Percentiles rank a stretch among this genome's conserved stretches.
These are phyloP conservation scores for Geotrichum restrictum DNA, from an alignment of 1,139 yeast genomes.

Conservation along the genomic window DNA sequence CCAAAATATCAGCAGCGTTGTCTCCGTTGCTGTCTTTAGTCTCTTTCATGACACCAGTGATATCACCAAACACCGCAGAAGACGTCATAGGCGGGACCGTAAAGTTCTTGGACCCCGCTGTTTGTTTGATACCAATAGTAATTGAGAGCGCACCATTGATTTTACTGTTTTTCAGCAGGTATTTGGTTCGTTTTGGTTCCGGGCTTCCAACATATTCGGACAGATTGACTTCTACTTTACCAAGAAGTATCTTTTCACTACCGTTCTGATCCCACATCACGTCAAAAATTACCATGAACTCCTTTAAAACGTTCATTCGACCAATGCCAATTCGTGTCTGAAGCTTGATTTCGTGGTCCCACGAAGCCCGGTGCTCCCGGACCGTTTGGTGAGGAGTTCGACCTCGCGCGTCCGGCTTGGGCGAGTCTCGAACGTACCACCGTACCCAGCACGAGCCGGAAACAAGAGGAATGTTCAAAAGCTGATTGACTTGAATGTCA, in stretches of 20 bases:
- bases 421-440: constrained; percentile 49
- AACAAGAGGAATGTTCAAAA: constrained; percentile 78
- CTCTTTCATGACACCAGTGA: constrained; percentile 21
- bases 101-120: constrained; percentile 44
- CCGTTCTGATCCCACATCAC: constrained; percentile 39
- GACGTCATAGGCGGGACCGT: constrained; percentile 25
- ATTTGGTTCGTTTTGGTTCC: constrained; percentile 53
- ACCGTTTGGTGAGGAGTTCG: constrained; percentile 46
- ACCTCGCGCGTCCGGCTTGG: constrained; percentile 44
- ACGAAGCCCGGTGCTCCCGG: constrained; percentile 48
- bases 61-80: constrained; percentile 21
- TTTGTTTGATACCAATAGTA: constrained; percentile 45
- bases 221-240: constrained; percentile 62
- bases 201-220: constrained; percentile 64
- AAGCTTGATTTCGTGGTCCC: constrained; percentile 44
- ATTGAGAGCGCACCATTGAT: constrained; percentile 71
- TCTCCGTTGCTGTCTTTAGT: constrained; percentile 14
- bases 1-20: constrained; percentile 8
- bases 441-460: constrained; percentile 66
- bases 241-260: constrained; percentile 48
- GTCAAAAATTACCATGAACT: constrained; percentile 35
- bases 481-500: constrained; percentile 57
- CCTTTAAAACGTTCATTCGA: constrained; percentile 34
- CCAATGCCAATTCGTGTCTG: constrained; percentile 45
- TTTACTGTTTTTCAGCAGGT: constrained; percentile 70